Evolutionary conservation across 768 basidiomycete genomes (phyloP).

Genomic region (Termitomyces sp.): DNA sequence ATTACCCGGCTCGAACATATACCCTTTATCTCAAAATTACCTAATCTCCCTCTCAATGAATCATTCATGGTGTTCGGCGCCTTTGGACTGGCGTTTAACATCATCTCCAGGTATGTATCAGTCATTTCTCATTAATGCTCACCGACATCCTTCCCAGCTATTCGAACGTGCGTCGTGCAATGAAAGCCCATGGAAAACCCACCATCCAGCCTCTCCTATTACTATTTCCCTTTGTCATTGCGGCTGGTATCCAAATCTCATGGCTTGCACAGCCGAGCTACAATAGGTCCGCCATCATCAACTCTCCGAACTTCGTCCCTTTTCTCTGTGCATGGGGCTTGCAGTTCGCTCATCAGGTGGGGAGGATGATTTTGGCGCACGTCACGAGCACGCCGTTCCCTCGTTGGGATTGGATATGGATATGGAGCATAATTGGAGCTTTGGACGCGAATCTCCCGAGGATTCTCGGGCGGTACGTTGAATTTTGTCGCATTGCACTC

Average conservation of each 20-base stretch:
- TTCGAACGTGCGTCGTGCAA: constrained; percentile 70
- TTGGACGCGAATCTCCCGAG: constrained; percentile 76
- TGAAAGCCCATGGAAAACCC: constrained; percentile 29
- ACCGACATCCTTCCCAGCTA: constrained; percentile 43
- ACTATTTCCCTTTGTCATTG: constrained; percentile 75
- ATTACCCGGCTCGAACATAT: constrained; percentile 51
- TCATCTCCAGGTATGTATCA: constrained; percentile 42
- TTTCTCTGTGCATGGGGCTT: constrained; percentile 93
- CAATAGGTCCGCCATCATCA: constrained; percentile 61
- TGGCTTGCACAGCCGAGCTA: constrained; percentile 76
- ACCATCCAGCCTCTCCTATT: constrained; percentile 56
- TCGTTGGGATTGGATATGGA: constrained; percentile 81
- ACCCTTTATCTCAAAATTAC: constrained; percentile 45
- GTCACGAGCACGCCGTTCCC: constrained; percentile 84
- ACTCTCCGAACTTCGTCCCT: constrained; percentile 76
- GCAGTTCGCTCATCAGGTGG: constrained; percentile 86
- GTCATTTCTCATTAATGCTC: not conserved
- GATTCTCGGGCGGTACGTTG: constrained; percentile 61
- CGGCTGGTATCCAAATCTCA: constrained; percentile 64
- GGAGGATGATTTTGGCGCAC: constrained; percentile 90
- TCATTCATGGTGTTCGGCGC: constrained; percentile 81
- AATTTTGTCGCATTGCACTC: not conserved
- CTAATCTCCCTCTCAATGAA: constrained; percentile 76
- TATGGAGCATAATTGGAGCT: constrained; percentile 73
- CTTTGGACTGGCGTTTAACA: constrained; percentile 73